A percentile compares a stretch with the other conserved stretches of the same genome.
These are phyloP conservation scores for Zygotorulaspora sp. DNA, from an alignment of 805 yeast genomes.

Conservation along the genomic window DNA sequence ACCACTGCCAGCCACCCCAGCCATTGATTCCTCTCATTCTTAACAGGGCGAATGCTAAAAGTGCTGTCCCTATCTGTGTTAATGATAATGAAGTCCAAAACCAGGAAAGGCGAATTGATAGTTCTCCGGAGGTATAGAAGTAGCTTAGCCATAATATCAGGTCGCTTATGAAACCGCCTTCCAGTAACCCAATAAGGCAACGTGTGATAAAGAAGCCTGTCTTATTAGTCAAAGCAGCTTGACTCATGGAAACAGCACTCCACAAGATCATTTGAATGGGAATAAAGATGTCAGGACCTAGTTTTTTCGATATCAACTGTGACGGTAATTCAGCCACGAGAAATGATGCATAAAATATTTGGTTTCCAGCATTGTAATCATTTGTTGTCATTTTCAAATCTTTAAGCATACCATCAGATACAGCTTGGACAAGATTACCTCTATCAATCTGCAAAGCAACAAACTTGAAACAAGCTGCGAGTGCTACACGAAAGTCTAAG, in stretches of 20 bases:
- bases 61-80: slow-evolving; percentile 43
- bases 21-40: slow-evolving; percentile 46
- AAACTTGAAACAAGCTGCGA: slow-evolving; percentile 56
- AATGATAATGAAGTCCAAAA: slow-evolving; percentile 55
- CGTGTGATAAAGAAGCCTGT: slow-evolving; percentile 45
- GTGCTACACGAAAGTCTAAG: slow-evolving; percentile 49
- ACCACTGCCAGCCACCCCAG: slow-evolving; percentile 60
- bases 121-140: slow-evolving; percentile 56
- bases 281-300: slow-evolving; percentile 60
- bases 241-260: slow-evolving; percentile 52
- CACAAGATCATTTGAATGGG: slow-evolving; percentile 56
- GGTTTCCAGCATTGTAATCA: slow-evolving; percentile 55
- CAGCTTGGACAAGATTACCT: slow-evolving; percentile 52
- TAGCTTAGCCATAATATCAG: slow-evolving; percentile 59
- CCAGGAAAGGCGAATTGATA: slow-evolving; percentile 53
- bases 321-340: slow-evolving; percentile 59
- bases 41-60: slow-evolving; percentile 52
- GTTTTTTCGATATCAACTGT: slow-evolving; percentile 53
- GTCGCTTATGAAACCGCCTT: slow-evolving; percentile 69
- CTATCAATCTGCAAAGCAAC: slow-evolving; percentile 55
- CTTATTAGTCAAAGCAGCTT: slow-evolving; percentile 41
- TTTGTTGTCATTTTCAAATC: slow-evolving; percentile 50
- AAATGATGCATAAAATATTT: slow-evolving; percentile 48
- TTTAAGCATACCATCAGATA: slow-evolving; percentile 50
- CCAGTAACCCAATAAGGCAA: slow-evolving; percentile 48